A percentile compares a stretch with the other conserved stretches of the same genome.
These are phyloP conservation scores for Ogataea sp. DNA, from an alignment of 805 yeast genomes.

Conservation along the genomic window DNA sequence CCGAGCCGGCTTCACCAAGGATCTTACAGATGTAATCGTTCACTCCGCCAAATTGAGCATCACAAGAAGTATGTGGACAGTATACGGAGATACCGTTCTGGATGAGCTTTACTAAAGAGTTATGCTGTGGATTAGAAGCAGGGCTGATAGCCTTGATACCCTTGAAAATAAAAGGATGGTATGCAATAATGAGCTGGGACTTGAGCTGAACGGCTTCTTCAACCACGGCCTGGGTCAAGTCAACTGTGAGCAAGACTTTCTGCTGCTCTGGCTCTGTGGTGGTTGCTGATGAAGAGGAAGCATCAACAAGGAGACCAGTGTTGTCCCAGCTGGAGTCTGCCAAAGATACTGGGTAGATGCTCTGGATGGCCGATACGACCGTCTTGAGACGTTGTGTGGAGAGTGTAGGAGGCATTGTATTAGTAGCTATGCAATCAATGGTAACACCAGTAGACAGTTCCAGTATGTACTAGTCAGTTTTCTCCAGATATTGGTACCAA, in stretches of 20 bases:
- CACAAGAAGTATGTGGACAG: conserved; percentile 94
- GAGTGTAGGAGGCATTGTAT: no score
- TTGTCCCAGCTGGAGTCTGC: conserved; percentile 95
- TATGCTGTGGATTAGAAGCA: conserved; percentile 69
- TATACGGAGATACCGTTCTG: conserved; percentile 81
- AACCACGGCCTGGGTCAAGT: conserved; percentile 74
- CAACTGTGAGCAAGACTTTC: conserved; percentile 75
- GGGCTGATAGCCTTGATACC: conserved; percentile 70
- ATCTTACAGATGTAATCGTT: conserved; percentile 84
- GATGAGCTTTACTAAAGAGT: conserved; percentile 62
- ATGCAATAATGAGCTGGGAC: conserved; percentile 64
- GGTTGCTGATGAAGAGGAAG: conserved; percentile 27
- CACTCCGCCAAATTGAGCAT: conserved; percentile 88
- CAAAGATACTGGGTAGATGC: conserved; percentile 60
- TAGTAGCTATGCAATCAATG: no score
- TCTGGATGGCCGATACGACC: conserved; percentile 50
- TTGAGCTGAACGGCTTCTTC: conserved; percentile 66
- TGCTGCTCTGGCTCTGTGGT: no score
- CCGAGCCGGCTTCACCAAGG: conserved; percentile 17
- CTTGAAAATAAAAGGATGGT: conserved; percentile 90
- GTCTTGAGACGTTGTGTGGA: conserved; percentile 27
- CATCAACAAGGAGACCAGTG: conserved; percentile 82
- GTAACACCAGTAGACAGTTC: no score
- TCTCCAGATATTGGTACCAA: no score
- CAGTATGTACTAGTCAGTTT: no score